phyloP scores from a whole-genome alignment of 495 filamentous ascomycete genomes.

The Annulohypoxylon moriforme region DNA sequence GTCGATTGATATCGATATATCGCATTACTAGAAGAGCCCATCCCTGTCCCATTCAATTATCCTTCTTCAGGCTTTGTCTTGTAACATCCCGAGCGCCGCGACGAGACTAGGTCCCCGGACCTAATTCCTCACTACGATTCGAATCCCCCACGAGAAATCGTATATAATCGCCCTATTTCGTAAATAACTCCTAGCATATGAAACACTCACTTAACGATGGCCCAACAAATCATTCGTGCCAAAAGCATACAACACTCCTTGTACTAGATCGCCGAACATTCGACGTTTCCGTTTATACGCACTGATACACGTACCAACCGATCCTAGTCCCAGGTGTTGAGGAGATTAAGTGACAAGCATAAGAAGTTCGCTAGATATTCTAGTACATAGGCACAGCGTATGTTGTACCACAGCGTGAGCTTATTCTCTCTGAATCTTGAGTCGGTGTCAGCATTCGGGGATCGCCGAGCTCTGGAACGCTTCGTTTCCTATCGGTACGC shows the following conservation, averaged over 20 bases:
- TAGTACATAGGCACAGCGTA: not conserved
- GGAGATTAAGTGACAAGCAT: not conserved
- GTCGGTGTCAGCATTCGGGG: not conserved
- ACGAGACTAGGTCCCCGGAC: not conserved
- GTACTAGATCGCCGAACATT: not conserved
- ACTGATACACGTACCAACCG: not conserved
- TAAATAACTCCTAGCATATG: not conserved
- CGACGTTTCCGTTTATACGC: not conserved
- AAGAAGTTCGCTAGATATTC: not conserved
- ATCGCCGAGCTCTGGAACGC: constrained; percentile 6
- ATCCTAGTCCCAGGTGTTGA: not conserved
- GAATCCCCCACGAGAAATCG: not conserved
- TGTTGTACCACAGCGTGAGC: not conserved
- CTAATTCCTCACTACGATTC: not conserved
- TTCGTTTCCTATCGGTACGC: constrained; percentile 14
- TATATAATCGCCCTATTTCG: not conserved
- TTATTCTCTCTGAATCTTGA: not conserved
- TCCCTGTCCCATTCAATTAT: not conserved
- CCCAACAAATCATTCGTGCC: not conserved
- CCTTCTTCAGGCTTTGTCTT: not conserved
- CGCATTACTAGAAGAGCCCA: not conserved
- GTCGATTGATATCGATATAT: not conserved
- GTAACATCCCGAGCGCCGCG: not conserved
- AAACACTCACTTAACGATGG: constrained; percentile 1
- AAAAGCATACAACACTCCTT: not conserved